Evolutionary conservation across 2,329 filamentous ascomycete species (phyloP).

Genomic region (Cordyceps tenuipes): DNA sequence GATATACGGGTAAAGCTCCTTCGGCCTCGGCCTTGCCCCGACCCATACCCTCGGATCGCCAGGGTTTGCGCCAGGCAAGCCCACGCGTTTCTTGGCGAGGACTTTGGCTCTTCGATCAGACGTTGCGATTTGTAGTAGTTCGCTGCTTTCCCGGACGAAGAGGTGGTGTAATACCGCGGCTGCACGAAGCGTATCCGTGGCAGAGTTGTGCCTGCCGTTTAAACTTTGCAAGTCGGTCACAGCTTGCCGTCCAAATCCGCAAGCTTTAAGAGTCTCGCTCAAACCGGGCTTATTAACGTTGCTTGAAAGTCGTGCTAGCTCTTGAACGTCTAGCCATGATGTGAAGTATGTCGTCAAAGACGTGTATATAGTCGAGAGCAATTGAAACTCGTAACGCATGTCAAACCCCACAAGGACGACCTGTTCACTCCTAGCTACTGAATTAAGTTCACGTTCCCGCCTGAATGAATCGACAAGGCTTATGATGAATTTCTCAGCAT

Average conservation of each 20-base stretch:
- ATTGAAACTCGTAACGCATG: background rate
- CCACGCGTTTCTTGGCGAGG: background rate
- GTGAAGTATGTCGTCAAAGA: background rate
- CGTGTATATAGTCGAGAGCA: background rate
- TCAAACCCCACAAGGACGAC: background rate
- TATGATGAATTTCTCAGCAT: background rate
- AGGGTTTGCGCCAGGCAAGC: background rate
- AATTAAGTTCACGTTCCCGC: background rate
- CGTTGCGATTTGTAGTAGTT: background rate
- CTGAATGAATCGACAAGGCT: background rate
- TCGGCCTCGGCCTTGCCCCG: background rate
- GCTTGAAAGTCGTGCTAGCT: background rate
- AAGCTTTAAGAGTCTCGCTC: background rate
- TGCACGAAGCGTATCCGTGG: background rate
- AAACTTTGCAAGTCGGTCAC: background rate
- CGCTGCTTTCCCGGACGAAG: background rate
- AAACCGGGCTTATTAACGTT: background rate
- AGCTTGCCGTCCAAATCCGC: background rate
- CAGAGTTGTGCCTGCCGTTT: background rate
- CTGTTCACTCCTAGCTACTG: background rate
- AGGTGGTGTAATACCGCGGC: background rate
- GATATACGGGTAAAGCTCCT: constrained; percentile 5
- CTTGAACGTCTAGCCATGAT: constrained; percentile 4
- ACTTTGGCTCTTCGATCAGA: background rate
- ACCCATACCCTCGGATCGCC: background rate